phyloP scores from a whole-genome alignment of 225 moss, liverwort and hornwort species.

The Ulota crispa region DNA sequence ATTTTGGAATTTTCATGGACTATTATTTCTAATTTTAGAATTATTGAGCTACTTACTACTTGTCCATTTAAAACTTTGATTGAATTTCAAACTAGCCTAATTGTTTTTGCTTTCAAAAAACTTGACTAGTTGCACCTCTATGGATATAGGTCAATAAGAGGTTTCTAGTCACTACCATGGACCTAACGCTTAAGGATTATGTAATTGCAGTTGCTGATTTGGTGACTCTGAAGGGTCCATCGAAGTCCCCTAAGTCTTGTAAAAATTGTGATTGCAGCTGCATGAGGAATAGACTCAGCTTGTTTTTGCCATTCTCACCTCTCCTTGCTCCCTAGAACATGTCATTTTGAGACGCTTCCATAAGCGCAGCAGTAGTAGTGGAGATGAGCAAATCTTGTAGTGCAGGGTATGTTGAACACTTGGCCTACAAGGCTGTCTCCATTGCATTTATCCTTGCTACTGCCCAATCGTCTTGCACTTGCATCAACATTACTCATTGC shows the following conservation, averaged over 20 bases:
- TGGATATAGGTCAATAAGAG: too few species aligned
- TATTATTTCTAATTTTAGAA: too few species aligned
- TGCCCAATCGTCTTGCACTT: constrained; percentile 84
- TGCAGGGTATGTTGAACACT: constrained; percentile 66
- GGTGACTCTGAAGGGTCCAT: constrained; percentile 23
- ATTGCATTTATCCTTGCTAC: constrained; percentile 63
- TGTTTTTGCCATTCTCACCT: constrained; percentile 66
- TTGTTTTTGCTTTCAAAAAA: too few species aligned
- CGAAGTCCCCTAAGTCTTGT: constrained; percentile 29
- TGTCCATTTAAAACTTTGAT: too few species aligned
- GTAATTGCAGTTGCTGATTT: constrained; percentile 37
- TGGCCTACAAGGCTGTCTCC: constrained; percentile 65
- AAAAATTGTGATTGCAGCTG: constrained; percentile 58
- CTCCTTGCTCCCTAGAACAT: constrained; percentile 80
- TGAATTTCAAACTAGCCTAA: too few species aligned
- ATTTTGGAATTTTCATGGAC: too few species aligned
- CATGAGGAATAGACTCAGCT: constrained; percentile 79
- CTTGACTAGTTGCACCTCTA: too few species aligned
- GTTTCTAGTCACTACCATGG: too few species aligned
- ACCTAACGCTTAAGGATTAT: background rate
- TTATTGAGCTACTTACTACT: too few species aligned
- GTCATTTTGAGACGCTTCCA: constrained; percentile 87
- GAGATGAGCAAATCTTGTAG: constrained; percentile 68
- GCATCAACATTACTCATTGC: constrained; percentile 24
- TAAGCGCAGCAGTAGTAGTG: constrained; percentile 67